Conservation (phyloP, 1,284 basidiomycete species). For the Pseudozyma pruni region DNA sequence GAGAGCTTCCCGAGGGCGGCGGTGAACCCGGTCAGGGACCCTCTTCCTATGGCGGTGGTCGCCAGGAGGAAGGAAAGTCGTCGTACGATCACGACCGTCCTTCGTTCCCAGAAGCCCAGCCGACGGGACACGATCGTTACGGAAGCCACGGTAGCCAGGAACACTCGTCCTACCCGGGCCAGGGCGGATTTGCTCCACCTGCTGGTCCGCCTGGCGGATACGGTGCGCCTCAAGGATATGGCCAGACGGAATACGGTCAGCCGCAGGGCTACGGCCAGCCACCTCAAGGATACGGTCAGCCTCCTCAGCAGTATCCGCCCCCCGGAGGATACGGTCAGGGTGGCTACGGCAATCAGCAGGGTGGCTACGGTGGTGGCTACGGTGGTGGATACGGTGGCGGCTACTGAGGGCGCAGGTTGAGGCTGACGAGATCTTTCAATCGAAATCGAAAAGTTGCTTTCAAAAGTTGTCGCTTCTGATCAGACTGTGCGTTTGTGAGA, state of each 20-base stretch:
- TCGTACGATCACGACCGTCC: constrained; percentile 24
- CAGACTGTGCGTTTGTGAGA: neutral
- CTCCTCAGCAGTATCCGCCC: constrained; percentile 17
- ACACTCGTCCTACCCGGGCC: constrained; percentile 7
- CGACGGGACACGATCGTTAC: constrained; percentile 27
- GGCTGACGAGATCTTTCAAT: too few species aligned
- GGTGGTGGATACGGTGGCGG: constrained; percentile 36
- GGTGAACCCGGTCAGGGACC: constrained; percentile 1
- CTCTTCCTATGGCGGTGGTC: constrained; percentile 2
- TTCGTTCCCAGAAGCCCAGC: constrained; percentile 42
- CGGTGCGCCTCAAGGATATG: constrained; percentile 21
- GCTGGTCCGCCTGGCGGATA: constrained; percentile 25
- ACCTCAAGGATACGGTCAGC: constrained; percentile 15
- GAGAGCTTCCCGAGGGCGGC: constrained; percentile 24
- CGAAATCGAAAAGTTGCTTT: too few species aligned
- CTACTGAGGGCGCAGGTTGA: too few species aligned
- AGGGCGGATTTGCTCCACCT: constrained; percentile 19
- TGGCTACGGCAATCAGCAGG: neutral
- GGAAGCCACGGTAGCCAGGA: constrained; percentile 12
- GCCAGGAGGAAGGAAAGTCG: constrained; percentile 15
- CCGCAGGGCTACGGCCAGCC: constrained; percentile 10
- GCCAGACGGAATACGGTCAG: constrained; percentile 19
- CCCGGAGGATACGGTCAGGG: constrained; percentile 21
- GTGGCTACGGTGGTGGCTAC: constrained; percentile 16
- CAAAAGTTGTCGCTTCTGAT: too few species aligned